Conservation (phyloP, 805 yeast genomes). For the Pichia paraexigua region DNA sequence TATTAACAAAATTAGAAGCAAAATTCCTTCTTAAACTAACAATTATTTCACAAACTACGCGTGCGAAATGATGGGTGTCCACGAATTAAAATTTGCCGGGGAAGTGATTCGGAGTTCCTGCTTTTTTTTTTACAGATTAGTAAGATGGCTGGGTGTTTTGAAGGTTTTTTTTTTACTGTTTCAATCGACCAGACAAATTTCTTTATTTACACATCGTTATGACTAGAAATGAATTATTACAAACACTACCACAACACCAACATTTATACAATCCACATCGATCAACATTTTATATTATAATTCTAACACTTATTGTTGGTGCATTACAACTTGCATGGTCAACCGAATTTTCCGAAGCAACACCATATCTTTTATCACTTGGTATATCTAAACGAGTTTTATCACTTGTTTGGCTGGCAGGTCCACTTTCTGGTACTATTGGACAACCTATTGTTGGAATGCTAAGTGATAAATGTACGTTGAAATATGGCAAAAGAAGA, state of each 20-base stretch:
- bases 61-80: neutral
- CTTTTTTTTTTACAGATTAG: no score
- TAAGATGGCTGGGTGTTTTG: neutral
- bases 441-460: slow-evolving; percentile 61
- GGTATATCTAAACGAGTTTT: slow-evolving; percentile 50
- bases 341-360: slow-evolving; percentile 56
- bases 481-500: slow-evolving; percentile 42
- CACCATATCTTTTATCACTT: slow-evolving; percentile 52
- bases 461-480: slow-evolving; percentile 43
- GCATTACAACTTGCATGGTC: slow-evolving; percentile 61
- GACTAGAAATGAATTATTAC: neutral
- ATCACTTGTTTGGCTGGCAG: slow-evolving; percentile 60
- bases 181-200: no score
- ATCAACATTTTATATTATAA: slow-evolving; percentile 35
- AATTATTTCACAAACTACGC: neutral
- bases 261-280: slow-evolving; percentile 35
- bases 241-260: neutral
- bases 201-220: neutral
- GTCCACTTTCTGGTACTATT: slow-evolving; percentile 54
- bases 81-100: neutral
- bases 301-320: slow-evolving; percentile 43
- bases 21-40: neutral
- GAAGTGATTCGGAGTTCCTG: neutral
- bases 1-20: neutral
- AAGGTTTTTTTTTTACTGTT: no score